Base-by-base conservation (phyloP, 495 filamentous ascomycete genomes). In the Daldinia concentrica region DNA sequence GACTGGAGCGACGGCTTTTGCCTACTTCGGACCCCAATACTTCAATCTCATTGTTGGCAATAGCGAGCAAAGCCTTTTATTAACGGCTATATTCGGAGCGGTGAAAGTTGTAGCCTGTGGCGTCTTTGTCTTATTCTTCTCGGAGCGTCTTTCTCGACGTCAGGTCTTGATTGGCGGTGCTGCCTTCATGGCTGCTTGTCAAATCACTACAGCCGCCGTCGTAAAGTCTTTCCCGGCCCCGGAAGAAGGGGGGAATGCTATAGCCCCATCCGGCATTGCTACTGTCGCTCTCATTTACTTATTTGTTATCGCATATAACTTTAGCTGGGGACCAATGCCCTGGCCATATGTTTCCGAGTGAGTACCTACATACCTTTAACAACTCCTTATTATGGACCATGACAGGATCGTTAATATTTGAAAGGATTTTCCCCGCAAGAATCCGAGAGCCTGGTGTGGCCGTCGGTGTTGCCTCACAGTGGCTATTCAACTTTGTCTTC, bases 401-500 rank as follows among this genome's bases (percentile, higher is more conserved):
- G 0, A 73, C 26, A 29, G 79, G 14, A 78, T 74, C 1, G 79
- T 80, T 82, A 80, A 82, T 2, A 81, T 79, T 62, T 66, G 57
- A 0, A 71, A 85, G 85, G 65, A 86, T 85, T 57, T 86, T 86
- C 73, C 81, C 84, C 1, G 79, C 81, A 0, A 79, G 83, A 2
- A 84, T 86, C 17, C 78, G 84, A 45, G 83, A 81, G 64, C 68
- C 82, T 4, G 83, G 83, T 19, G 78, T 84, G 1, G 83, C 81
- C 1, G 63, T 76, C 9, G 76, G 75, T 26, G 73, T 77, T n/a
- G 80, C 82, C n/a, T 79, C 80, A 0, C 83, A 86, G 51, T 87
- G 84, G 85, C 72, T 85, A 0, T 85, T 82, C 58, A 85, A 83
- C 54, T 86, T 86, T 66, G 74, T 86, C 2, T 83, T 86, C 76